Evolutionary conservation across 164 flowering plant species (phyloP), one percentile per base, ranked within the genome.

Genomic region (Vitis amurensis): DNA sequence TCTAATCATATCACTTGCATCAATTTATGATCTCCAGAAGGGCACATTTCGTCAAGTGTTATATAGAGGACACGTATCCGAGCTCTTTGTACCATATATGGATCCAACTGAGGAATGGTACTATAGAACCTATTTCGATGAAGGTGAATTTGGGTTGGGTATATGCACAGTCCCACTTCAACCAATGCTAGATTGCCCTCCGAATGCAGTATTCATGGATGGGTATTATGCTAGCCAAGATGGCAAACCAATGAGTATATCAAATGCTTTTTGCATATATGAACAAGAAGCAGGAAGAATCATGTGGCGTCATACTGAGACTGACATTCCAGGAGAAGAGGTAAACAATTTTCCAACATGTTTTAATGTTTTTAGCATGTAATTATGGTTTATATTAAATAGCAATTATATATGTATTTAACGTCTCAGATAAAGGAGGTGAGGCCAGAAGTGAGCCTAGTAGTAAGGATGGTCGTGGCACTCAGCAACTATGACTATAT

Each of bases 221-320:
- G 91, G 72, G 2, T 74, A 68, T 53, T 63, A 60, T 49, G 83
- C 84, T 1, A 72, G 69, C 0, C 74, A 64, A 8, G 83, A 83
- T 56, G 92, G 93, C 0, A 31, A 29, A 1, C 86, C 92, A 1
- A 61, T 66, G 1, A 27, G 66, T 13, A 47, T 68, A 9, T 10
- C 83, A 0, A 85, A 89, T n/a, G 84, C 68, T 0, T 50, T 83
- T 7, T 91, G 93, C 64, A 17, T 91, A 2, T 91, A 87, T 19
- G 87, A 89, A 72, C 70, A 80, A 9, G 37, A 82, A 56, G 80
- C 89, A 0, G 97, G 97, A 2, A 80, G 85, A 50, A 55, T 91
- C 48, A 61, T 79, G 73, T 89, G 93, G 92, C 82, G 93, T 2
- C 97, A 89, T 58, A 82, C 95, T 0, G 95, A 87, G 49, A 60